phyloP scores from a whole-genome alignment of 495 filamentous ascomycete genomes.

The Annulohypoxylon moriforme region DNA sequence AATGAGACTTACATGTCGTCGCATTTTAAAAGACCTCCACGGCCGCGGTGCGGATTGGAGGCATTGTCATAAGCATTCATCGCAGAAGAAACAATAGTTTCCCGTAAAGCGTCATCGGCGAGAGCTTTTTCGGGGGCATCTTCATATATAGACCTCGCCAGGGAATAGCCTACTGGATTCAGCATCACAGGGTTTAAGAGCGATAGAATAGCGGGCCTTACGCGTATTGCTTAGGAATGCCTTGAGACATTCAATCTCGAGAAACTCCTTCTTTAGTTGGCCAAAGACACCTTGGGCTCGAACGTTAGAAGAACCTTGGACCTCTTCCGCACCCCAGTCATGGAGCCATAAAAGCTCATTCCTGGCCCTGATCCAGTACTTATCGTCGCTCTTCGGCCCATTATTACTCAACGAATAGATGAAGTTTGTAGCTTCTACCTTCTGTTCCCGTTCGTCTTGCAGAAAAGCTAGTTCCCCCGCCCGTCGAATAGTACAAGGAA shows the following conservation, averaged over 20 bases:
- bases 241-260: slow-evolving; percentile 82
- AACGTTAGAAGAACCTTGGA: slow-evolving; percentile 33
- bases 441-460: slow-evolving; percentile 72
- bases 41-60: slow-evolving; percentile 84
- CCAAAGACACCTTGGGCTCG: slow-evolving; percentile 74
- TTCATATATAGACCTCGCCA: slow-evolving; percentile 78
- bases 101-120: slow-evolving; percentile 64
- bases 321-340: slow-evolving; percentile 73
- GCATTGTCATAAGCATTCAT: slow-evolving; percentile 88
- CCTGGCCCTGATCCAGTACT: slow-evolving; percentile 73
- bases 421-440: slow-evolving; percentile 69
- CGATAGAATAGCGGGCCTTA: slow-evolving; percentile 51
- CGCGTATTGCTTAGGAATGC: slow-evolving; percentile 75
- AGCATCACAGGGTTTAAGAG: slow-evolving; percentile 18
- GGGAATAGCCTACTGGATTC: slow-evolving; percentile 66
- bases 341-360: slow-evolving; percentile 83
- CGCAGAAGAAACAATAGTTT: slow-evolving; percentile 72
- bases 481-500: slow-evolving; percentile 67
- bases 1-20: slow-evolving; percentile 75
- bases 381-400: slow-evolving; percentile 67
- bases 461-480: slow-evolving; percentile 69
- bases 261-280: slow-evolving; percentile 66
- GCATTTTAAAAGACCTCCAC: slow-evolving; percentile 85
- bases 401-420: slow-evolving; percentile 65
- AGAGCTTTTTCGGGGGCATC: slow-evolving; percentile 64